These are phyloP conservation scores for Alnus glutinosa DNA, from an alignment of 306 rosid species.

Conservation along the genomic window DNA sequence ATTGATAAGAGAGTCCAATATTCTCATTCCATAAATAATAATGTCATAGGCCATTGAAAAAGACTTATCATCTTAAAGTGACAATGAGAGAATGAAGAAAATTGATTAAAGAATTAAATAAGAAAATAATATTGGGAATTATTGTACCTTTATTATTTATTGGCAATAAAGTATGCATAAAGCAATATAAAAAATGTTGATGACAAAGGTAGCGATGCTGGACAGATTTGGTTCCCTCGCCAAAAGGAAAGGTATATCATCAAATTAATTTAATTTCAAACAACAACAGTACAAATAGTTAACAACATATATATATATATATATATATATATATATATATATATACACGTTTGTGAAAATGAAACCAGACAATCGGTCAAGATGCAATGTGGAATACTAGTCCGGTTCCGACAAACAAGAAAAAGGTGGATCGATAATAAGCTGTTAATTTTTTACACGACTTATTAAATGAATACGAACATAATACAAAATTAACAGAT, in stretches of 20 bases:
- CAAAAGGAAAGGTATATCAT: background rate
- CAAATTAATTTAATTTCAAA: background rate
- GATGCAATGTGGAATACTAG: constrained; percentile 3
- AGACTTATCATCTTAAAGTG: background rate
- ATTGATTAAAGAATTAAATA: background rate
- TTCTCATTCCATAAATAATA: too few species aligned
- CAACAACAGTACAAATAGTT: background rate
- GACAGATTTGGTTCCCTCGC: background rate
- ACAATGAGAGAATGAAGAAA: background rate
- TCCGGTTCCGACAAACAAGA: constrained; percentile 21
- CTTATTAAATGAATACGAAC: too few species aligned
- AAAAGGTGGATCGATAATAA: constrained; percentile 8
- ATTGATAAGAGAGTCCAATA: background rate
- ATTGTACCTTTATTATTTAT: background rate
- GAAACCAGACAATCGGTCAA: background rate
- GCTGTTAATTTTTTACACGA: too few species aligned
- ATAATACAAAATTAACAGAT: too few species aligned
- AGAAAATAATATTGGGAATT: background rate
- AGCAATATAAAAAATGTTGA: background rate
- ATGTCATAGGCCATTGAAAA: background rate
- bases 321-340: too few species aligned
- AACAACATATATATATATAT: background rate
- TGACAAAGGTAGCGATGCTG: too few species aligned
- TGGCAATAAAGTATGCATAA: background rate
- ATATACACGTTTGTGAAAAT: background rate